Percentiles rank a stretch among this genome's conserved stretches.
These are phyloP conservation scores for Neurospora sp. DNA, from an alignment of 495 filamentous ascomycete species.

Conservation along the genomic window DNA sequence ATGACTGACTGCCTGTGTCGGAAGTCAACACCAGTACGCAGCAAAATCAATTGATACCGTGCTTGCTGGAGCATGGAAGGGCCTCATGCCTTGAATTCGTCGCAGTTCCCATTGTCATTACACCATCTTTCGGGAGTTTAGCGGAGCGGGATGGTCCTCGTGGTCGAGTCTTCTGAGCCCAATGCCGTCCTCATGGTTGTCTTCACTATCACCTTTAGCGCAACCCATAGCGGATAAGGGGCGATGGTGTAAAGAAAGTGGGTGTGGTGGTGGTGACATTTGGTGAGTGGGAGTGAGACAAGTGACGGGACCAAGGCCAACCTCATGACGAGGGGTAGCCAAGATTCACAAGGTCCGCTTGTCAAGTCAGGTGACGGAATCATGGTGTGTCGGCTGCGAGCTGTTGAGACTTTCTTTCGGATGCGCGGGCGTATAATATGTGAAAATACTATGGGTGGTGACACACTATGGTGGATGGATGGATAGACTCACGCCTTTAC, in stretches of 20 bases:
- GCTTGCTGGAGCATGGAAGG: not conserved
- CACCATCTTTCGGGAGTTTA: not conserved
- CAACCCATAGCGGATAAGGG: not conserved
- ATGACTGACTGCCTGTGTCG: not conserved
- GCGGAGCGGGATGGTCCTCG: not conserved
- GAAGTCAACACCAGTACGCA: not conserved
- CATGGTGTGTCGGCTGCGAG: not conserved
- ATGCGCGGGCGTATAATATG: not conserved
- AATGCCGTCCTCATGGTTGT: not conserved
- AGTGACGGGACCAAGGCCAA: not conserved
- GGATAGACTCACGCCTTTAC: not conserved
- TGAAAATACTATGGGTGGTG: not conserved
- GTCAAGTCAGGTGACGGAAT: slow-evolving; percentile 1
- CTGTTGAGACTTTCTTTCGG: not conserved
- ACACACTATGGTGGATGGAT: not conserved
- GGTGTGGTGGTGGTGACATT: not conserved
- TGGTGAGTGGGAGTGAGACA: slow-evolving; percentile 3
- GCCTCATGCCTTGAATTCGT: not conserved
- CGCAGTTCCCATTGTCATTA: not conserved
- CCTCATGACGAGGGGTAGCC: slow-evolving; percentile 2
- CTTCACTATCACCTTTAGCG: not conserved
- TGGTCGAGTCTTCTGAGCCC: not conserved
- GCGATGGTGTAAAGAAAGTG: not conserved
- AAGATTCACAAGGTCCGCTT: not conserved
- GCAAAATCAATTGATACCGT: not conserved